A percentile compares a stretch with the other conserved stretches of the same genome.
Evolutionary conservation across 495 filamentous ascomycete genomes (phyloP).

Genomic region (Diplogelasinospora grovesii): DNA sequence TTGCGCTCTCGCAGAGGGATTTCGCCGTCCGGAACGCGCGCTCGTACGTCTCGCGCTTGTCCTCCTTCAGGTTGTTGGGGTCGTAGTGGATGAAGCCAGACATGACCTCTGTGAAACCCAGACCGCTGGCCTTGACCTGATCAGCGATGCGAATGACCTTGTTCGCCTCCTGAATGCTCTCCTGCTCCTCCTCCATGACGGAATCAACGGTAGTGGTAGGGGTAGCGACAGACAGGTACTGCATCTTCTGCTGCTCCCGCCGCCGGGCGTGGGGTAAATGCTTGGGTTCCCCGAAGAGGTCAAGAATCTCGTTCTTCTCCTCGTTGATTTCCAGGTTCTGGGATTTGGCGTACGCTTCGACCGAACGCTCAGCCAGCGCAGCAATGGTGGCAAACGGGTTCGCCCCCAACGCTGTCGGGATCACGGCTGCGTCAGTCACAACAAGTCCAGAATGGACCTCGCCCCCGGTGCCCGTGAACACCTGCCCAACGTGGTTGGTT

Average conservation of each 20-base stretch:
- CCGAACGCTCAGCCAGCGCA: conserved; percentile 57
- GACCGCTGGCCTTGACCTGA: conserved; percentile 39
- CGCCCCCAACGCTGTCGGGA: conserved; percentile 58
- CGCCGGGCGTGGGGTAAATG: conserved; percentile 13
- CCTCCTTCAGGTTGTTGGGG: conserved; percentile 36
- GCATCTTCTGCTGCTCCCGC: conserved; percentile 4
- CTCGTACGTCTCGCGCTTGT: conserved; percentile 45
- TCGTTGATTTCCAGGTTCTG: conserved; percentile 41
- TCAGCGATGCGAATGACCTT: conserved; percentile 36
- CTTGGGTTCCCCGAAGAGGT: conserved; percentile 39
- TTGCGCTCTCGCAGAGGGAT: conserved; percentile 46
- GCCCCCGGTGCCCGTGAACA: conserved; percentile 47
- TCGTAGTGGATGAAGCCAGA: conserved; percentile 53
- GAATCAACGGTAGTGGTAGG: too few species aligned
- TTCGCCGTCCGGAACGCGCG: conserved; percentile 47
- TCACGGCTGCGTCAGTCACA: conserved; percentile 55
- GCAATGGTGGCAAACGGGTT: conserved; percentile 68
- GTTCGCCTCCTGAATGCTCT: conserved; percentile 30
- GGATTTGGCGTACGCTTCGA: conserved; percentile 41
- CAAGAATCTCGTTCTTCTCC: conserved; percentile 44
- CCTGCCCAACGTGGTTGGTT: conserved; percentile 55
- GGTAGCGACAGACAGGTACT: too few species aligned
- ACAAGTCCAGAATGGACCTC: conserved; percentile 52
- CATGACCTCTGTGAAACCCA: conserved; percentile 60
- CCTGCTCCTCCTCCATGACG: conserved; percentile 20